Evolutionary conservation across 768 basidiomycete genomes (phyloP), one percentile per base, ranked within the genome.

Genomic region (Neoboletus brunneissimus): DNA sequence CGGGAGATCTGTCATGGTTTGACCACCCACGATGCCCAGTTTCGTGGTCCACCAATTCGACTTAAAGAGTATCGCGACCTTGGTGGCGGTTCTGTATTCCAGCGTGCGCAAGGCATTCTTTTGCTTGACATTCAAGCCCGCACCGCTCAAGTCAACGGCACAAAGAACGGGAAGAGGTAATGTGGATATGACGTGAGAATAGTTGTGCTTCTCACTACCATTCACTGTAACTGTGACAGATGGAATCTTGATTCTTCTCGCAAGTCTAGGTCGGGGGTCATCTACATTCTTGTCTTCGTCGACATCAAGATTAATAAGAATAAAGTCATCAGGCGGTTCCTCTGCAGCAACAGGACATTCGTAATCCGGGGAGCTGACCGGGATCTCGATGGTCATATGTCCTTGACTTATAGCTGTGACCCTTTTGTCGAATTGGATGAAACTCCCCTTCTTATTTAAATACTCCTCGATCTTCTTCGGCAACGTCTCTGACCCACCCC

Each of bases 21-120:
- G 58, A 16, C 57, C 58, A 27, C 57, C 57, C 1, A 59, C 31
- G 5, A 59, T 59, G 1, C 57, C 51, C 10, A 60, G 13, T 20
- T 60, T 60, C 15, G 42, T 50, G 5, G 51, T 60, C 58, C 59
- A 60, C 59, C 58, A 60, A 11, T 60, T 40, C 18, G 59, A 41
- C 42, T 60, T 60, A 5, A 60, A 60, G 20, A 60, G 43, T 29
- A 50, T 49, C 37, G 48, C 51, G 5, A 60, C 41, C 58, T 60
- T 60, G 32, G 23, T 23, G 0, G 25, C 2, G 3, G 22, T 1
- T 2, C 0, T 1, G 15, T 41, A 60, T 18, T 23, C 7, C 32
- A 46, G n/a, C 5, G 8, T 2, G 15, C 47, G 38, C 38, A 60
- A 48, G 7, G 59, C 52, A 5, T 50, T 60, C 27, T 25, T 60